Percentiles rank a stretch among this genome's conserved stretches.
Conservation (phyloP, 352 stramenopile genomes). For the Globisporangium splendens region DNA sequence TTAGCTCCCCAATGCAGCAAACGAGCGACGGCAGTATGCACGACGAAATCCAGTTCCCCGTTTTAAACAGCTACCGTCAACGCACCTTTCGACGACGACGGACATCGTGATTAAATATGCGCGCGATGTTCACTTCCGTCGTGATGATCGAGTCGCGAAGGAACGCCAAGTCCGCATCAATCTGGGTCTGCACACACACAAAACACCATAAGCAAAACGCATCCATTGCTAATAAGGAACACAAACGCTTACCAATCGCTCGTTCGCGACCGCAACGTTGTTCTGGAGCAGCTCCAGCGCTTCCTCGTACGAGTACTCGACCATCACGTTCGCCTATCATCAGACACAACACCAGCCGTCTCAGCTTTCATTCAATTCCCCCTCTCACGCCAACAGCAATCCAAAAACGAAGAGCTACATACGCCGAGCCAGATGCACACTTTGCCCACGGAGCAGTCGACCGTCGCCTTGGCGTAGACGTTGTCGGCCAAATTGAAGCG, state of each 20-base stretch:
- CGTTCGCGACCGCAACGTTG: slow-evolving; percentile 68
- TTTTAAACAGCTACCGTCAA: neutral
- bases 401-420: slow-evolving; percentile 12
- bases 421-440: slow-evolving; percentile 97
- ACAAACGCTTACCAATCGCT: slow-evolving; percentile 49
- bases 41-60: too few relatives aligned
- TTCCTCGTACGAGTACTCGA: slow-evolving; percentile 97
- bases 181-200: slow-evolving; percentile 45
- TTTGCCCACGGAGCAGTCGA: slow-evolving; percentile 87
- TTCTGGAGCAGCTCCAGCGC: slow-evolving; percentile 85
- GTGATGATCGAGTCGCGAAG: slow-evolving; percentile 97
- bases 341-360: neutral
- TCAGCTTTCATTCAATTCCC: too few relatives aligned
- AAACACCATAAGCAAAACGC: too few relatives aligned
- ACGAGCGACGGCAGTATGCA: too few relatives aligned
- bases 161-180: slow-evolving; percentile 92
- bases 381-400: neutral
- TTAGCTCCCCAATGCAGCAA: too few relatives aligned
- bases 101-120: slow-evolving; percentile 98
- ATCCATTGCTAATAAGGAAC: too few relatives aligned
- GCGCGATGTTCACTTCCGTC: slow-evolving; percentile 95
- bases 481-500: slow-evolving; percentile 95
- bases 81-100: slow-evolving; percentile 67
- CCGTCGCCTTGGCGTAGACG: slow-evolving; percentile 93
- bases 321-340: slow-evolving; percentile 92